phyloP scores from a whole-genome alignment of 768 basidiomycete species.

The Rhodocollybia butyracea region DNA sequence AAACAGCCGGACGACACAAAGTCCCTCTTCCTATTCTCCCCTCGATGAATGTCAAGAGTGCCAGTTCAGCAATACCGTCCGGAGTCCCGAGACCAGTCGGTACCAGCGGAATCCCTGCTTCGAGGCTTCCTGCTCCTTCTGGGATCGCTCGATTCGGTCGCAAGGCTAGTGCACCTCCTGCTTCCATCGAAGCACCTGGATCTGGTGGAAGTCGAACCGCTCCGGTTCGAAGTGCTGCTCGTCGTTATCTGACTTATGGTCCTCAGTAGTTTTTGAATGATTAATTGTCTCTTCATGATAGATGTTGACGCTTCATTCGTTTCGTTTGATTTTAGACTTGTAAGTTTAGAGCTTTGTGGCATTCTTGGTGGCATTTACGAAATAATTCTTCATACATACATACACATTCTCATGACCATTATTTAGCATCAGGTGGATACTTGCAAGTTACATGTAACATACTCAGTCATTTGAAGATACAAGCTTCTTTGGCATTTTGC shows the following conservation, averaged over 20 bases:
- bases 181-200: background rate
- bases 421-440: too few relatives aligned
- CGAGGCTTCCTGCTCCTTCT: slow-evolving; percentile 9
- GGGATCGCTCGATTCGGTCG: slow-evolving; percentile 4
- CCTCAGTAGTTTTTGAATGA: background rate
- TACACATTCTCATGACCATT: too few relatives aligned
- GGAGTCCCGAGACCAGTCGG: background rate
- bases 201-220: background rate
- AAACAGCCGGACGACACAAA: background rate
- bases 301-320: background rate
- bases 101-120: background rate
- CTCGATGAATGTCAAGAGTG: slow-evolving; percentile 2
- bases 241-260: slow-evolving; percentile 1
- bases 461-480: too few relatives aligned
- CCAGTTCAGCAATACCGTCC: background rate
- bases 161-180: background rate
- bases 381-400: too few relatives aligned
- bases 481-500: too few relatives aligned
- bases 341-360: too few relatives aligned
- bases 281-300: background rate
- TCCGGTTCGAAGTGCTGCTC: background rate
- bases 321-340: too few relatives aligned
- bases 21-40: background rate
- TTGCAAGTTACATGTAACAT: too few relatives aligned
- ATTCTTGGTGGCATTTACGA: too few relatives aligned